Evolutionary conservation across 2,329 filamentous ascomycete species (phyloP).

Genomic region (Diaporthe amygdali): DNA sequence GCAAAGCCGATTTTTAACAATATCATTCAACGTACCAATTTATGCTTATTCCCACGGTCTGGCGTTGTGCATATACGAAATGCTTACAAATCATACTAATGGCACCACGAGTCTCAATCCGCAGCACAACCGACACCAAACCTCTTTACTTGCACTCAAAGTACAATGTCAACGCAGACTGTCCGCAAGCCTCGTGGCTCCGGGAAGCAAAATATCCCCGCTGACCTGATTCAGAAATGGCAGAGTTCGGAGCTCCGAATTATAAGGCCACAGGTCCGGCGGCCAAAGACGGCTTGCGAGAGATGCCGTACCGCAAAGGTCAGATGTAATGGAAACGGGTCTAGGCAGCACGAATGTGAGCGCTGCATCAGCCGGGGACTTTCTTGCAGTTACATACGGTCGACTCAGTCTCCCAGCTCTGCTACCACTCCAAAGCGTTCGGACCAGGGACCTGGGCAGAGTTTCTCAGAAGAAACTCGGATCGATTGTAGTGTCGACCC

Average conservation of each 20-base stretch:
- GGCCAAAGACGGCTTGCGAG: neutral
- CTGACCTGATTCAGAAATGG: neutral
- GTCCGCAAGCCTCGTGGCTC: neutral
- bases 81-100: too few species aligned
- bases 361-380: neutral
- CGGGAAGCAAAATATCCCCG: neutral
- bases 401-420: neutral
- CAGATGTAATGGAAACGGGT: neutral
- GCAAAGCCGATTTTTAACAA: too few species aligned
- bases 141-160: too few species aligned
- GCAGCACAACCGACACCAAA: too few species aligned
- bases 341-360: neutral
- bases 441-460: neutral
- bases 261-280: neutral
- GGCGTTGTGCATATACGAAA: too few species aligned
- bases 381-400: neutral
- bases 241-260: slow-evolving; percentile 23
- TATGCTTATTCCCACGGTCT: too few species aligned
- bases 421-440: neutral
- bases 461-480: neutral
- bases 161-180: neutral
- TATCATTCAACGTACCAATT: too few species aligned
- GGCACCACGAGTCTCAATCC: too few species aligned
- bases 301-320: slow-evolving; percentile 3
- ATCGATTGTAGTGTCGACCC: neutral